These are phyloP conservation scores for Dicorynia guianensis DNA, from an alignment of 306 rosid species.

Conservation along the genomic window DNA sequence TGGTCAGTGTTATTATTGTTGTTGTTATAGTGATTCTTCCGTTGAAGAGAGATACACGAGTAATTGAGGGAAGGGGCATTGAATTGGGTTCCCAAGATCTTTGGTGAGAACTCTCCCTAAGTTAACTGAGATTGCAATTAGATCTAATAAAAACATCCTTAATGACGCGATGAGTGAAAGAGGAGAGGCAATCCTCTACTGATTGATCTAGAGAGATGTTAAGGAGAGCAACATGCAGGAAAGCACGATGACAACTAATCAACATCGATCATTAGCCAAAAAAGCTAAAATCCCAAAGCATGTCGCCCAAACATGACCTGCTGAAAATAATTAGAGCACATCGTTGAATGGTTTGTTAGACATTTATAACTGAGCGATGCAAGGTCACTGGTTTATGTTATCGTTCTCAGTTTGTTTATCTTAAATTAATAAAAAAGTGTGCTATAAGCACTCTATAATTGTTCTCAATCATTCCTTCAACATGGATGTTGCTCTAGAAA, in stretches of 20 bases:
- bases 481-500: conserved; percentile 6
- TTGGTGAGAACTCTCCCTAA: too few species aligned
- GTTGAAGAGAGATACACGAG: too few species aligned
- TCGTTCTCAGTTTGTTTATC: not conserved
- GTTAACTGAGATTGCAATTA: too few species aligned
- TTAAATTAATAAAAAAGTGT: not conserved
- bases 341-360: conserved; percentile 13
- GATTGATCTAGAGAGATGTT: not conserved
- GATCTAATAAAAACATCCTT: not conserved
- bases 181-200: too few species aligned
- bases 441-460: not conserved
- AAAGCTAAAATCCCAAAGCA: conserved; percentile 38
- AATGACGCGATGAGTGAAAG: too few species aligned
- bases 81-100: too few species aligned
- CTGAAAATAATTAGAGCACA: conserved; percentile 30
- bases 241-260: conserved; percentile 41
- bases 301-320: conserved; percentile 3
- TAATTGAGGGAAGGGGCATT: too few species aligned
- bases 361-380: conserved; percentile 9
- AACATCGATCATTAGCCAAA: conserved; percentile 21
- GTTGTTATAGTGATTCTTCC: too few species aligned
- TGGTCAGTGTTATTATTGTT: too few species aligned
- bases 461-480: conserved; percentile 38
- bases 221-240: not conserved
- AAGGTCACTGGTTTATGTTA: not conserved